Evolutionary conservation across 129 eudicot species (phyloP).

Genomic region (Sambucus nigra): DNA sequence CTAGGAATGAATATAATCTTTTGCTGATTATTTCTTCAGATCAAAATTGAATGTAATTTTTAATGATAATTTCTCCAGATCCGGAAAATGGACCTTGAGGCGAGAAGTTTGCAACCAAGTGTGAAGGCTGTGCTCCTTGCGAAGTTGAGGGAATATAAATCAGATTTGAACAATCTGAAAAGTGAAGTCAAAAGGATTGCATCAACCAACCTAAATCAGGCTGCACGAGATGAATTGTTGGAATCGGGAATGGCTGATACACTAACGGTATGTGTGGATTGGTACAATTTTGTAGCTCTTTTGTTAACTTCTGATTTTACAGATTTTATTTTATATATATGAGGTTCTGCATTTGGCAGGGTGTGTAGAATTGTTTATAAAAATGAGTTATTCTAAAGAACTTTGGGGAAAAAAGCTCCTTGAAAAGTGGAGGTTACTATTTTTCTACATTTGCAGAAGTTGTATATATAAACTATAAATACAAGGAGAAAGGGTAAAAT

Average conservation of each 20-base stretch:
- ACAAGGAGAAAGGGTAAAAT: background rate
- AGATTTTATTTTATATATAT: no score
- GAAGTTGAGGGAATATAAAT: conserved; percentile 57
- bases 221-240: conserved; percentile 58
- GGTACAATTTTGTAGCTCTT: conserved; percentile 1
- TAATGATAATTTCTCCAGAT: conserved; percentile 28
- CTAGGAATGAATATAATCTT: no score
- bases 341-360: conserved; percentile 1
- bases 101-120: conserved; percentile 63
- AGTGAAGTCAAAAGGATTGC: conserved; percentile 51
- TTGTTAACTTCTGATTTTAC: background rate
- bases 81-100: conserved; percentile 76
- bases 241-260: conserved; percentile 60
- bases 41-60: background rate
- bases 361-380: background rate
- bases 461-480: no score
- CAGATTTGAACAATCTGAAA: conserved; percentile 57
- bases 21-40: background rate
- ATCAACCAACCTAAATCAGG: conserved; percentile 45
- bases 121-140: conserved; percentile 61
- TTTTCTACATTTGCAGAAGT: background rate
- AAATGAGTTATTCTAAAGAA: background rate
- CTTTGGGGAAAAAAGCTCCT: background rate
- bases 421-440: background rate
- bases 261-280: conserved; percentile 26